Evolutionary conservation across 106 monocot genomes (phyloP), one percentile per base, ranked within the genome.

Genomic region (Dendrobium officinale): DNA sequence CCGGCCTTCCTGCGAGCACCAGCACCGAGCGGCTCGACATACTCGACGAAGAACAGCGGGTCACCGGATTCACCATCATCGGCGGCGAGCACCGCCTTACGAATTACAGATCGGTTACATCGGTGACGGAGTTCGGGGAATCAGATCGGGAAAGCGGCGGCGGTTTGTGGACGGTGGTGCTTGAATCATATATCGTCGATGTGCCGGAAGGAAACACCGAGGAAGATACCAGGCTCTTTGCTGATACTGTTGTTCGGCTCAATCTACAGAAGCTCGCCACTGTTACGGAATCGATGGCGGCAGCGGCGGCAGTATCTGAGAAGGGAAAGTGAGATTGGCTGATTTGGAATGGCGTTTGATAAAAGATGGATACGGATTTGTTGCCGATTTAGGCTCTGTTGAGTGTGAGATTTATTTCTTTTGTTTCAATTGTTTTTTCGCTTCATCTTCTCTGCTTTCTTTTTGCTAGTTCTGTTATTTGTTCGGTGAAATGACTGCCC

Each of bases 141-240:
- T 44, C 18, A 3, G 86, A 27, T 67, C 59, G n/a, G 19, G 78
- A 61, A 9, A 55, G 22, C 11, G 86, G n/a, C 29, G 76, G 77
- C 17, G 85, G 81, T 81, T 58, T 84, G 55, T 87, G 83, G 81
- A 81, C 83, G 10, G 73, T 91, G 27, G 93, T 91, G 56, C 78
- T 93, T 74, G 93, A 93, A 75, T 91, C 91, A n/a, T 93, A 93
- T 80, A 88, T 80, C 49, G 93, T 93, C 80, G 93, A 93, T 75
- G 85, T 93, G 51, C 93, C 93, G 26, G 86, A 86, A 7, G 93
- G 93, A 42, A 93, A 93, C 84, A 89, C 88, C 24, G 87, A 87
- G 78, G 93, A 93, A 47, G 93, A 93, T 73, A 93, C 91, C 4
- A 70, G 89, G 55, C 78, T 91, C 66, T 93, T 93, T 81, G 91